These are phyloP conservation scores for Arabidopsis lyrata DNA, from an alignment of 441 rosid species.

Conservation along the genomic window DNA sequence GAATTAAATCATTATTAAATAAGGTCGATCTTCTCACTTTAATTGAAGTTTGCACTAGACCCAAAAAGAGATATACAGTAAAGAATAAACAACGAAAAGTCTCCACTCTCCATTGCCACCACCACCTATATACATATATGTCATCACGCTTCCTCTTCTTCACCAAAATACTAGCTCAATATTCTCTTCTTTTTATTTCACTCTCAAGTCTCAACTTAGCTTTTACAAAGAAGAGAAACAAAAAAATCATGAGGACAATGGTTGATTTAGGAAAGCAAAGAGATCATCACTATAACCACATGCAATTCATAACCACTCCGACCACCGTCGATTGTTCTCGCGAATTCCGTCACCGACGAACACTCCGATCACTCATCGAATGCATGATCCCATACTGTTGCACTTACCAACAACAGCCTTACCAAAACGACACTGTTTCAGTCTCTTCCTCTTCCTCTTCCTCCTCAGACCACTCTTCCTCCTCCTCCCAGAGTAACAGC, in stretches of 20 bases:
- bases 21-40: conserved; percentile 20
- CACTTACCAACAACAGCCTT: conserved; percentile 52
- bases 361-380: conserved; percentile 70
- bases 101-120: conserved; percentile 34
- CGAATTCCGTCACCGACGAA: conserved; percentile 69
- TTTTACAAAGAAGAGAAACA: neutral
- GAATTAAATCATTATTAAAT: conserved; percentile 15
- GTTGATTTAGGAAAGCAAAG: conserved; percentile 65
- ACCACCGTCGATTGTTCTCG: conserved; percentile 71
- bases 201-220: conserved; percentile 23
- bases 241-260: conserved; percentile 63
- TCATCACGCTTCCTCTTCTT: conserved; percentile 60
- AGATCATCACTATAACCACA: conserved; percentile 46
- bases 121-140: conserved; percentile 53
- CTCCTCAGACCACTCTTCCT: conserved; percentile 37
- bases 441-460: conserved; percentile 44
- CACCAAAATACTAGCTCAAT: conserved; percentile 55
- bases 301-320: conserved; percentile 60
- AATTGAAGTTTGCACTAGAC: conserved; percentile 21
- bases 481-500: conserved; percentile 36
- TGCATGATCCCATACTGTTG: conserved; percentile 79
- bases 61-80: conserved; percentile 8
- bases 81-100: conserved; percentile 30
- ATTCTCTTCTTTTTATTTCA: conserved; percentile 49
- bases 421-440: conserved; percentile 47